These are phyloP conservation scores for Calamus simplicifolius DNA, from an alignment of 176 grass and related monocot genomes.

Conservation along the genomic window DNA sequence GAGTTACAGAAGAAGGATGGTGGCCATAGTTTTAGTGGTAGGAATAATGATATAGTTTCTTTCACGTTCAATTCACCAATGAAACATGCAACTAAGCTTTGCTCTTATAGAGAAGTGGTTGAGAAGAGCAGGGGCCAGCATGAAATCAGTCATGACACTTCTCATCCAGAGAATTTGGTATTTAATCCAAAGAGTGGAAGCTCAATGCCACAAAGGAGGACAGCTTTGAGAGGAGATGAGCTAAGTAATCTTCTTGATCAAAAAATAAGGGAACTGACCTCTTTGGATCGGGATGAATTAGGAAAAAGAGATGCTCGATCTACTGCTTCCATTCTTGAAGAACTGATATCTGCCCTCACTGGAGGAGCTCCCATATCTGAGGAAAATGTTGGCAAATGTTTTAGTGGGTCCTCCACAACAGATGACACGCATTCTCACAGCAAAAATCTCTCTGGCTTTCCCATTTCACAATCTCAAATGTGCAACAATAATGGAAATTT, in stretches of 20 bases:
- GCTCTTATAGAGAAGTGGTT: background rate
- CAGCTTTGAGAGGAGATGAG: conserved; percentile 2
- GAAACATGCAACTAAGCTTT: background rate
- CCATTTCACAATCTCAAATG: background rate
- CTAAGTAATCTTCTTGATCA: conserved; percentile 9
- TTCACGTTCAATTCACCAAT: conserved; percentile 14
- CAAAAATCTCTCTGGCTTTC: background rate
- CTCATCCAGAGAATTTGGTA: background rate
- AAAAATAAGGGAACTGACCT: conserved; percentile 8
- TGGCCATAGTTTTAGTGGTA: background rate
- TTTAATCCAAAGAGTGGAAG: background rate
- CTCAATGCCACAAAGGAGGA: background rate
- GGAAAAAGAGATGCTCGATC: background rate
- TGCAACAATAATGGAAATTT: too few species aligned
- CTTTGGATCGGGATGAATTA: conserved; percentile 2
- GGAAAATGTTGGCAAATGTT: background rate
- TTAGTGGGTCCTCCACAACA: background rate
- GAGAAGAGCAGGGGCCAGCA: background rate
- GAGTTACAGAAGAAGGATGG: background rate
- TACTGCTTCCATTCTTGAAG: conserved; percentile 7
- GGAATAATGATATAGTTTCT: conserved; percentile 9
- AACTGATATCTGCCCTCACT: background rate
- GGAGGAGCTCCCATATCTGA: background rate
- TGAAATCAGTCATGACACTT: background rate
- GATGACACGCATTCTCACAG: background rate